A percentile compares a stretch with the other conserved stretches of the same genome.
These are phyloP conservation scores for Aspergillus neotritici DNA, from an alignment of 2,329 filamentous ascomycete genomes.

Conservation along the genomic window DNA sequence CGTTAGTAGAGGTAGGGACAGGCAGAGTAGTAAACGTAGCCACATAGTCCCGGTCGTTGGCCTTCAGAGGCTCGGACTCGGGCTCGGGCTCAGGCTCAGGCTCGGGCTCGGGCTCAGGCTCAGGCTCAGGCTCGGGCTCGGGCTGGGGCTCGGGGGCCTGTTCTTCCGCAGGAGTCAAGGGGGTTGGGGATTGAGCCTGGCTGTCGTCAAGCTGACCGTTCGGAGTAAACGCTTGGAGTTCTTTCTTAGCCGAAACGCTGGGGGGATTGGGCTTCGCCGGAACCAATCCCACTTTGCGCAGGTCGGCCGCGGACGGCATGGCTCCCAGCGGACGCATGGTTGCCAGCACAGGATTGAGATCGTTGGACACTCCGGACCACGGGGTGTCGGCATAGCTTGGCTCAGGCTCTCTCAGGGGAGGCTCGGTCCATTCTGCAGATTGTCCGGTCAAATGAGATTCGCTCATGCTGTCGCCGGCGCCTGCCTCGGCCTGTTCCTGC, in stretches of 20 bases:
- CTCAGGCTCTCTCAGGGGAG: constrained; percentile 47
- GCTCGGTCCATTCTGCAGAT: constrained; percentile 49
- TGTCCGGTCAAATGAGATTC: constrained; percentile 7
- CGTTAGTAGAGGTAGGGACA: constrained; percentile 18
- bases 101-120: constrained; percentile 8
- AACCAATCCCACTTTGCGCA: constrained; percentile 47
- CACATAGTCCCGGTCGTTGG: constrained; percentile 12
- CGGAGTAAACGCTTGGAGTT: constrained; percentile 23
- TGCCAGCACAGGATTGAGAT: constrained; percentile 69
- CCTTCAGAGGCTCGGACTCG: constrained; percentile 4
- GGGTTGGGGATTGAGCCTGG: constrained; percentile 13
- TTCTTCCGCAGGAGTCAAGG: constrained; percentile 13
- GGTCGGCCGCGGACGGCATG: constrained; percentile 59
- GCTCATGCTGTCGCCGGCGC: constrained; percentile 4
- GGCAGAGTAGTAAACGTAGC: constrained; percentile 17
- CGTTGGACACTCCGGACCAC: constrained; percentile 52
- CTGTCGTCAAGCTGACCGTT: constrained; percentile 10
- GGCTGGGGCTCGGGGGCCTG: constrained; percentile 1
- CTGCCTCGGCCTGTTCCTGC: constrained; percentile 10
- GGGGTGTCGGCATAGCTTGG: constrained; percentile 70
- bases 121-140: background rate
- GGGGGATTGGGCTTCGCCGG: constrained; percentile 38
- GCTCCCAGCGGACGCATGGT: constrained; percentile 78
- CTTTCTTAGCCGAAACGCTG: constrained; percentile 38
- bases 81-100: too few relatives aligned